These are phyloP conservation scores for Cercis canadensis DNA, from an alignment of 306 rosid genomes.

Conservation along the genomic window DNA sequence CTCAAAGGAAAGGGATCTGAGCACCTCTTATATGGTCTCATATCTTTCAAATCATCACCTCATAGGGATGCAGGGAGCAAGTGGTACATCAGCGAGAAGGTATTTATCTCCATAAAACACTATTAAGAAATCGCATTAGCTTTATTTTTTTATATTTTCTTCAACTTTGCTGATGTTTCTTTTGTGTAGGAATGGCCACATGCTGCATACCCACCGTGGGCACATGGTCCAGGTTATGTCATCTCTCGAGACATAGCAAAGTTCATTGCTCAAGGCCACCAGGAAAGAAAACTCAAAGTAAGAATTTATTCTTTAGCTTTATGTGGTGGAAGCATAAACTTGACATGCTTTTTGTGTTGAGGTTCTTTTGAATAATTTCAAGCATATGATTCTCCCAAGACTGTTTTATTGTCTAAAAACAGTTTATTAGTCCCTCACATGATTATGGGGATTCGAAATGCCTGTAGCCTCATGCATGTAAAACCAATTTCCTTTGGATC, in stretches of 20 bases:
- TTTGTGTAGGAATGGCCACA: constrained; percentile 86
- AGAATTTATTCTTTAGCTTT: constrained; percentile 23
- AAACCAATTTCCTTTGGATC: not conserved
- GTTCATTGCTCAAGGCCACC: constrained; percentile 71
- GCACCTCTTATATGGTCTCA: constrained; percentile 79
- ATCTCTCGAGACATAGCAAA: constrained; percentile 89
- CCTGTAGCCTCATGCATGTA: not conserved
- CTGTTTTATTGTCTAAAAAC: no score
- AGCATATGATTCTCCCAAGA: constrained; percentile 5
- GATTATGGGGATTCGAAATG: constrained; percentile 11
- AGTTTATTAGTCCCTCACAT: not conserved
- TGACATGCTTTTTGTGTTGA: constrained; percentile 1
- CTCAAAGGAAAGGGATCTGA: constrained; percentile 69
- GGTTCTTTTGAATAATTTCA: constrained; percentile 16
- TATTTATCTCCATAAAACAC: constrained; percentile 40
- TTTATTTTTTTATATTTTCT: not conserved
- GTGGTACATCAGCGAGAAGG: constrained; percentile 84
- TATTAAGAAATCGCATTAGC: not conserved
- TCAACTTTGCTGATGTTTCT: constrained; percentile 18
- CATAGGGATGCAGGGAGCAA: constrained; percentile 80
- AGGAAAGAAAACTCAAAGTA: constrained; percentile 73
- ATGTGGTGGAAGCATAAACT: not conserved
- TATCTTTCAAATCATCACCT: constrained; percentile 84
- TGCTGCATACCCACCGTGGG: constrained; percentile 89
- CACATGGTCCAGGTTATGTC: constrained; percentile 94